Base-by-base conservation (phyloP, 768 basidiomycete species). In the Fibroporia radiculosa region DNA sequence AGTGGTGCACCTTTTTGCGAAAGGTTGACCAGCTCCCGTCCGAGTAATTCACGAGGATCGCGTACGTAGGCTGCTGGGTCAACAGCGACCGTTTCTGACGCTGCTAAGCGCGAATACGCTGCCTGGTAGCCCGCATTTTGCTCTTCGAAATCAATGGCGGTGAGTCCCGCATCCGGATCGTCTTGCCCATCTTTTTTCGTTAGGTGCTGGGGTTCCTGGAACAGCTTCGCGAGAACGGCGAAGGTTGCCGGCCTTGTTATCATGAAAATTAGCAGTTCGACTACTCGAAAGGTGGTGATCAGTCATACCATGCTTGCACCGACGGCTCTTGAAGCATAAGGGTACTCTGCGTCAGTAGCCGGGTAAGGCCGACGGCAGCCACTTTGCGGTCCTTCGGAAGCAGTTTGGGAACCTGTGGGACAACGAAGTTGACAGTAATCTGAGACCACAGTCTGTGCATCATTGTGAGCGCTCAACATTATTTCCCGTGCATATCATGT, bases 121-220 rank as follows among this genome's bases (percentile, higher is more conserved):
- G 91, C 89, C 58, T 98, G 96, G 64, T 97, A 97, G 1, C 92
- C 89, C 5, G 84, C 84, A 1, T 76, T 74, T 59, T 88, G 85
- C 58, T 97, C 93, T 58, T 97, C 95, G 49, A 80, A 82, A 59
- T 97, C 95, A 36, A 96, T 79, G 42, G 77, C 78, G 1, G 86
- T 87, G 27, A 89, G 58, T 0, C 77, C 78, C 0, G 70, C 68
- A 35, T 77, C 66, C 6, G 71, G 61, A 37, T 80, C 77, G n/a
- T 80, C 68, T 3, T 63, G 48, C 22, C 69, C 42, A 58, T 63
- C 63, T 27, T 69, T 68, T 52, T 57, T 64, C 0, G 63, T 52
- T 57, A 90, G 73, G 49, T 84, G 75, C 52, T 89, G 82, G 0
- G 86, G 84, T 41, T 91, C 81, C 43, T 70, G 74, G 62, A 95